phyloP scores from a whole-genome alignment of 2,329 filamentous ascomycete species.

The Thielaviopsis punctulata region DNA sequence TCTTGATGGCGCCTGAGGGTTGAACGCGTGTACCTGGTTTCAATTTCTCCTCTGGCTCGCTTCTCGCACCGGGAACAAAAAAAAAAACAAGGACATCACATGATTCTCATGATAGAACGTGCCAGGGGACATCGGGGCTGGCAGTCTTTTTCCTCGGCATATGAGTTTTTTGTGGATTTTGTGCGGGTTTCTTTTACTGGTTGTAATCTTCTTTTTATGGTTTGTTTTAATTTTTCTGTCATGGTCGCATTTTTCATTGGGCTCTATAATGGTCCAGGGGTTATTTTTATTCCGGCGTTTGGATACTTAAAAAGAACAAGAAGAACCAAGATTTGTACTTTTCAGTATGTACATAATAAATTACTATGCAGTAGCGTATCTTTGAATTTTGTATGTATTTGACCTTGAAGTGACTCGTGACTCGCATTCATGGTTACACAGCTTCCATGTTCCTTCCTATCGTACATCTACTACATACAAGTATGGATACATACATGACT shows the following conservation, averaged over 20 bases:
- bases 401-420: background rate
- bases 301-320: constrained; percentile 11
- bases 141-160: background rate
- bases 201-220: constrained; percentile 3
- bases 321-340: constrained; percentile 5
- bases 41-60: background rate
- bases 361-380: background rate
- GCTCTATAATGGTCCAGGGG: background rate
- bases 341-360: constrained; percentile 3
- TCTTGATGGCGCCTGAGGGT: background rate
- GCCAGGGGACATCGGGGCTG: background rate
- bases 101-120: background rate
- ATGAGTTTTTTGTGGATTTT: background rate
- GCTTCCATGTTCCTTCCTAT: background rate
- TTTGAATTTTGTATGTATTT: background rate
- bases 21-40: background rate
- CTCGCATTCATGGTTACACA: background rate
- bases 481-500: too few species aligned
- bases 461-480: background rate
- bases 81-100: constrained; percentile 1
- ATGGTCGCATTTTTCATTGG: constrained; percentile 1
- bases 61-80: background rate
- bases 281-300: constrained; percentile 10
- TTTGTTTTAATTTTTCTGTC: constrained; percentile 8
- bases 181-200: constrained; percentile 6